Percentiles rank a stretch among this genome's conserved stretches.
These are phyloP conservation scores for Aspergillus fischeri DNA, from an alignment of 2,329 filamentous ascomycete genomes.

Conservation along the genomic window DNA sequence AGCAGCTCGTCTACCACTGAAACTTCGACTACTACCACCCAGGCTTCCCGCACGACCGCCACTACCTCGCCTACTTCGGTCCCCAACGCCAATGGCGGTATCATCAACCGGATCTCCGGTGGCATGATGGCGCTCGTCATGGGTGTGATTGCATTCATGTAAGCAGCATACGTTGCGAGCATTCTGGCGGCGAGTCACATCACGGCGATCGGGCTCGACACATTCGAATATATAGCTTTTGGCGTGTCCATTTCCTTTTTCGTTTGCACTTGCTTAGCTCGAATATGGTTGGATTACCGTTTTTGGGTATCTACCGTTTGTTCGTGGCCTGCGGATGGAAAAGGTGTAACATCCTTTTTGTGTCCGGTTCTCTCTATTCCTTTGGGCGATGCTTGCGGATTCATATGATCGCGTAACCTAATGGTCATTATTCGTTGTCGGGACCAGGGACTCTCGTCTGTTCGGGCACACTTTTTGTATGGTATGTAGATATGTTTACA, in stretches of 20 bases:
- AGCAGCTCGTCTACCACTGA: conserved; percentile 13
- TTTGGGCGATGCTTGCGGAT: background rate
- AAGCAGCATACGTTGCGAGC: conserved; percentile 10
- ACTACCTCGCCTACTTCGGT: conserved; percentile 20
- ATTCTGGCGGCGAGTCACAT: background rate
- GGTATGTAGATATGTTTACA: conserved; percentile 19
- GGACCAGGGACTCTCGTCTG: conserved; percentile 6
- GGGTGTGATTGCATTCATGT: conserved; percentile 33
- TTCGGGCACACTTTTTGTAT: conserved; percentile 6
- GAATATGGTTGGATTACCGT: background rate
- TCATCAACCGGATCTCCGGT: conserved; percentile 31
- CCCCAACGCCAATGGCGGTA: conserved; percentile 28
- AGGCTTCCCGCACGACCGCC: conserved; percentile 17
- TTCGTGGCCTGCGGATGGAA: background rate
- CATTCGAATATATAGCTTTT: background rate
- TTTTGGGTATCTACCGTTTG: background rate
- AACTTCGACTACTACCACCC: conserved; percentile 16
- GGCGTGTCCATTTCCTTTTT: background rate
- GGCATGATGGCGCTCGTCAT: conserved; percentile 33
- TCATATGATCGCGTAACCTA: background rate
- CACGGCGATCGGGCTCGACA: background rate
- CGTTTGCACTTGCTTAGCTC: background rate
- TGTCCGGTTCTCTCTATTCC: background rate
- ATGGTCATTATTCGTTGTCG: conserved; percentile 6
- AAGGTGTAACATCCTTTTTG: background rate